Evolutionary conservation across 441 rosid genomes (phyloP).

Genomic region (Gossypium aridum): DNA sequence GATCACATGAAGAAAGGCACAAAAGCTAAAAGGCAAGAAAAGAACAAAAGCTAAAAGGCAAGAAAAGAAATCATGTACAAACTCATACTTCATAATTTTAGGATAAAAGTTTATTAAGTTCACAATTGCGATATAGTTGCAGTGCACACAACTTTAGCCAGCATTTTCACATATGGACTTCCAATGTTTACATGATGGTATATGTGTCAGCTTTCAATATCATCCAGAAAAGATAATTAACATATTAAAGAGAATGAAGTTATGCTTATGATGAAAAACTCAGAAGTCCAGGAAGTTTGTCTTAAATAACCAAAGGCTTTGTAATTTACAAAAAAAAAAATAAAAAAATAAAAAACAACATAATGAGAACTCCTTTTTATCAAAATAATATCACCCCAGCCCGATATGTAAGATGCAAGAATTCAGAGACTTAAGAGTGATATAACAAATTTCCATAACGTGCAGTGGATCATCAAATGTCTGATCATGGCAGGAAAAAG

Average conservation of each 20-base stretch:
- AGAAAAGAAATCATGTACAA: background rate
- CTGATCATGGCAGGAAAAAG: background rate
- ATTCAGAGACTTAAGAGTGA: background rate
- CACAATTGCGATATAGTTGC: background rate
- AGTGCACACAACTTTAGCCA: background rate
- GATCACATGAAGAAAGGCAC: background rate
- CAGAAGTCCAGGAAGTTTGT: background rate
- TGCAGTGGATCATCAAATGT: background rate
- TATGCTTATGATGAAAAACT: background rate
- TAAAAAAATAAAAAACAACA: background rate
- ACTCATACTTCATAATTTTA: conserved; percentile 3
- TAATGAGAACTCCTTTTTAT: background rate
- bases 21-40: background rate
- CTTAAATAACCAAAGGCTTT: background rate
- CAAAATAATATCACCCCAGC: background rate
- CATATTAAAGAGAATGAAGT: background rate
- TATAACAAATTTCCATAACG: background rate
- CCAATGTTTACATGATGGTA: background rate
- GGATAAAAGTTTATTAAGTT: background rate
- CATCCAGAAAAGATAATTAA: background rate
- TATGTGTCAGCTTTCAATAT: background rate
- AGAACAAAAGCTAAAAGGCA: background rate
- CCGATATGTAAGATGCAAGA: background rate
- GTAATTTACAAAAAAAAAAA: background rate
- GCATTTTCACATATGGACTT: background rate